Conservation (phyloP, 108 stramenopile genomes). For the Craspedostauros australis region DNA sequence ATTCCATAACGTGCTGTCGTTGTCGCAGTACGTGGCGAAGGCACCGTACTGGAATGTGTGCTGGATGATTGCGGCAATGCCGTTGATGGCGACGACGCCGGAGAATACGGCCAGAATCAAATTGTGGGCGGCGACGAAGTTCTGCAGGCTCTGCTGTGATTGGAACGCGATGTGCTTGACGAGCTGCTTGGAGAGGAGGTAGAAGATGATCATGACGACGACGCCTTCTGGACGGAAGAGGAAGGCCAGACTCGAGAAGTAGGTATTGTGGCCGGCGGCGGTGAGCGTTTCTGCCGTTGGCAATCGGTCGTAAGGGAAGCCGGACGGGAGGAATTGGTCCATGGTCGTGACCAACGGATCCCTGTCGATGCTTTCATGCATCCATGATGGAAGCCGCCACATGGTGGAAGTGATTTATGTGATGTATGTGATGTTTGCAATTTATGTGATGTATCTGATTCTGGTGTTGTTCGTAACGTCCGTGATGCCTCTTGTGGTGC, state of each 20-base stretch:
- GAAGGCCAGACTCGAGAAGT: conserved; percentile 14
- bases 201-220: conserved; percentile 19
- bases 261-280: too few species aligned
- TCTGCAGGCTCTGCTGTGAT: conserved; percentile 21
- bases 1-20: conserved; percentile 25
- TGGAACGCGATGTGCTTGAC: conserved; percentile 11
- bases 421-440: too few species aligned
- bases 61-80: not conserved
- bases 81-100: not conserved
- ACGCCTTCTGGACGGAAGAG: conserved; percentile 35
- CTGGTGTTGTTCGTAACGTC: not conserved
- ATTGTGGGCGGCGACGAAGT: conserved; percentile 40
- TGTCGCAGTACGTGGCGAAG: conserved; percentile 39
- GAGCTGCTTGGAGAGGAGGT: conserved; percentile 27
- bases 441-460: not conserved
- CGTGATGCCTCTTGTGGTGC: too few species aligned
- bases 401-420: not conserved
- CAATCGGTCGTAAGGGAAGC: conserved; percentile 47
- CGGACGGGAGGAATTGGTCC: conserved; percentile 20
- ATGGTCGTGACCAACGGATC: conserved; percentile 23
- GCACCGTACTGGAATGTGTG: conserved; percentile 25
- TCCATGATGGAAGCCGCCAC: conserved; percentile 18
- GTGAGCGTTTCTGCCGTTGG: too few species aligned
- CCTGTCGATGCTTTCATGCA: conserved; percentile 34
- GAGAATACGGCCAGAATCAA: conserved; percentile 45